Conservation (phyloP, 768 basidiomycete species). For the Tephrocybe sp. region DNA sequence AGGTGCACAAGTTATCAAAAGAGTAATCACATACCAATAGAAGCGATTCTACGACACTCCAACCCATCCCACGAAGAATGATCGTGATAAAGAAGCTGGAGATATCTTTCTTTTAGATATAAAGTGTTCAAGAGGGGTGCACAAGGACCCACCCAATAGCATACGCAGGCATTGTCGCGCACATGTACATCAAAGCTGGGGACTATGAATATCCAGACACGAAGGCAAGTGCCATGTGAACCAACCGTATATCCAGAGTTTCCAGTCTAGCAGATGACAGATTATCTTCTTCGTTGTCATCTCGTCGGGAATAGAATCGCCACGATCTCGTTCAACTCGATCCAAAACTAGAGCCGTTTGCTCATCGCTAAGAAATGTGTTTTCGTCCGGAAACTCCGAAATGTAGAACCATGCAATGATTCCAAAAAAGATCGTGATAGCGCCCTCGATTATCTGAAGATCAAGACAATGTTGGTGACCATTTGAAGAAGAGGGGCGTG, state of each 20-base stretch:
- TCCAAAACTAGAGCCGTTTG: slow-evolving; percentile 40
- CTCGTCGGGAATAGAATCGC: slow-evolving; percentile 45
- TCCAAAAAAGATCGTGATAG: slow-evolving; percentile 43
- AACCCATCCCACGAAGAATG: slow-evolving; percentile 48
- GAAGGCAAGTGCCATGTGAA: neutral
- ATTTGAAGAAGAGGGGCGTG: neutral
- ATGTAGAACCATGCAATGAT: slow-evolving; percentile 42
- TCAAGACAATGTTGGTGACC: neutral
- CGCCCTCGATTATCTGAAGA: slow-evolving; percentile 46
- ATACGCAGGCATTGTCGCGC: slow-evolving; percentile 47
- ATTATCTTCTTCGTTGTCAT: slow-evolving; percentile 35
- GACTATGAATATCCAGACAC: neutral
- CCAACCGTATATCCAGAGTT: slow-evolving; percentile 45
- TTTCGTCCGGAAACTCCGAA: slow-evolving; percentile 48
- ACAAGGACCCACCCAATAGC: slow-evolving; percentile 39
- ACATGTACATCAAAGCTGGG: slow-evolving; percentile 47
- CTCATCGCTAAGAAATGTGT: slow-evolving; percentile 39
- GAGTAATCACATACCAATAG: slow-evolving; percentile 34
- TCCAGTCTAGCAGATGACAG: slow-evolving; percentile 44
- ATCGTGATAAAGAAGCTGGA: slow-evolving; percentile 46
- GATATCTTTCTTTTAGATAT: slow-evolving; percentile 14
- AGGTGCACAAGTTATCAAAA: no score
- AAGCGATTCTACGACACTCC: slow-evolving; percentile 39
- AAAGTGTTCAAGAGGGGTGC: neutral
- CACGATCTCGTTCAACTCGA: slow-evolving; percentile 48